Percentiles rank a stretch among this genome's conserved stretches.
Conservation (phyloP, 2,329 filamentous ascomycete species). For the Emmonsiellopsis sp. region DNA sequence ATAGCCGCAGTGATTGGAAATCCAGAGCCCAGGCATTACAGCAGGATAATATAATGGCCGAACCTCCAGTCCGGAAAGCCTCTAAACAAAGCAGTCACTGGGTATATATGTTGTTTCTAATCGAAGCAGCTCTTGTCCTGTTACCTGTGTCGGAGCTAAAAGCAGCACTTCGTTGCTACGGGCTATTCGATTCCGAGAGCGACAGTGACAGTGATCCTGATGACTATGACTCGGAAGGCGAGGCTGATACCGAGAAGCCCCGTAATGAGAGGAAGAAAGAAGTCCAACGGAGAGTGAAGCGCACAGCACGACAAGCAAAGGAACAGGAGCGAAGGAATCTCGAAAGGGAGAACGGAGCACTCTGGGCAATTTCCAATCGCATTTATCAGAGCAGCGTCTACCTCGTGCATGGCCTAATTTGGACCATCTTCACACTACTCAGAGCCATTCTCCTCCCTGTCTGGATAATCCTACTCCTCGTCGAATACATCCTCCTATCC, state of each 20-base stretch:
- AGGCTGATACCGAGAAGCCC: not conserved
- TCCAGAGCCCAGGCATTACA: conserved; percentile 3
- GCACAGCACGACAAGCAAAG: not conserved
- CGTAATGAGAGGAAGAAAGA: not conserved
- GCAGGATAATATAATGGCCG: conserved; percentile 1
- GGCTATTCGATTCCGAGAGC: not conserved
- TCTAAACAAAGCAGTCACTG: conserved; percentile 6
- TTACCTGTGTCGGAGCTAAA: conserved; percentile 2
- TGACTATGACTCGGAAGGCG: not conserved
- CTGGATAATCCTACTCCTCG: not conserved
- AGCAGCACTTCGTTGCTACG: conserved; percentile 2
- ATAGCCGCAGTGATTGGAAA: conserved; percentile 7
- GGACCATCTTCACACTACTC: not conserved
- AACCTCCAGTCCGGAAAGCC: conserved; percentile 5
- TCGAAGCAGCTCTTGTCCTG: conserved; percentile 1
- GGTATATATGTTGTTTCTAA: conserved; percentile 3
- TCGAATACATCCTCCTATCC: not conserved
- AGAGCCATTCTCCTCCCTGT: conserved; percentile 1
- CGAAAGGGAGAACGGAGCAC: not conserved
- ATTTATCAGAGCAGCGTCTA: not conserved
- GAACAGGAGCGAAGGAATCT: not conserved
- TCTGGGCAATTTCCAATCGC: not conserved
- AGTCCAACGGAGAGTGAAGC: not conserved
- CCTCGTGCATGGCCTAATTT: not conserved
- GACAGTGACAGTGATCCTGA: not conserved